phyloP scores from a whole-genome alignment of 495 filamentous ascomycete species.

The Penicillium silybi region DNA sequence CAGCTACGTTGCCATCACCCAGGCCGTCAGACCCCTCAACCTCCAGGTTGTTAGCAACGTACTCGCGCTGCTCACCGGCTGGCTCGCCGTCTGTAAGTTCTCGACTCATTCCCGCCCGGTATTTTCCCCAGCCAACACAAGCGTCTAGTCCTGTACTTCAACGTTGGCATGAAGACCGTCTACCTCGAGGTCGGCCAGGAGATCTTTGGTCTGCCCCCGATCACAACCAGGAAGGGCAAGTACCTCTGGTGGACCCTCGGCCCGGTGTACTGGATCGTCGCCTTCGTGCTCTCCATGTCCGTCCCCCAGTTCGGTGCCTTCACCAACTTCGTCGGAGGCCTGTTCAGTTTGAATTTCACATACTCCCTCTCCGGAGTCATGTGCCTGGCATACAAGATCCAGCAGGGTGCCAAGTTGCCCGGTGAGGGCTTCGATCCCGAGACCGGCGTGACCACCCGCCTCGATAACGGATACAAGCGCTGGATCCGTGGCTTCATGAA shows the following conservation, averaged over 20 bases:
- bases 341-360: constrained; percentile 42
- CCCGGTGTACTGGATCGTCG: constrained; percentile 54
- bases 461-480: constrained; percentile 34
- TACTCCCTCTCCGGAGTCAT: constrained; percentile 46
- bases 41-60: constrained; percentile 55
- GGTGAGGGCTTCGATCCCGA: constrained; percentile 46
- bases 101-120: background rate
- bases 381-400: constrained; percentile 36
- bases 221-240: constrained; percentile 45
- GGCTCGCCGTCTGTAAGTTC: constrained; percentile 42
- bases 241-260: constrained; percentile 47
- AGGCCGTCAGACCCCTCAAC: constrained; percentile 32
- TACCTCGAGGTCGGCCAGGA: constrained; percentile 56
- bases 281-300: constrained; percentile 42
- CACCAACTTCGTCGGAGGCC: constrained; percentile 29
- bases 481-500: constrained; percentile 32
- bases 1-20: constrained; percentile 41
- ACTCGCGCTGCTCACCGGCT: constrained; percentile 45
- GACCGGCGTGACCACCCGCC: constrained; percentile 30
- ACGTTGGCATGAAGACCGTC: constrained; percentile 60
- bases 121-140: background rate
- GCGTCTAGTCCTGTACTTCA: constrained; percentile 35
- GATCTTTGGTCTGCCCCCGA: constrained; percentile 44
- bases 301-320: constrained; percentile 43
- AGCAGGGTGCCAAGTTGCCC: constrained; percentile 35